A percentile compares a stretch with the other conserved stretches of the same genome.
Evolutionary conservation across 2,329 filamentous ascomycete species (phyloP).

Genomic region (Fusarium graminum): DNA sequence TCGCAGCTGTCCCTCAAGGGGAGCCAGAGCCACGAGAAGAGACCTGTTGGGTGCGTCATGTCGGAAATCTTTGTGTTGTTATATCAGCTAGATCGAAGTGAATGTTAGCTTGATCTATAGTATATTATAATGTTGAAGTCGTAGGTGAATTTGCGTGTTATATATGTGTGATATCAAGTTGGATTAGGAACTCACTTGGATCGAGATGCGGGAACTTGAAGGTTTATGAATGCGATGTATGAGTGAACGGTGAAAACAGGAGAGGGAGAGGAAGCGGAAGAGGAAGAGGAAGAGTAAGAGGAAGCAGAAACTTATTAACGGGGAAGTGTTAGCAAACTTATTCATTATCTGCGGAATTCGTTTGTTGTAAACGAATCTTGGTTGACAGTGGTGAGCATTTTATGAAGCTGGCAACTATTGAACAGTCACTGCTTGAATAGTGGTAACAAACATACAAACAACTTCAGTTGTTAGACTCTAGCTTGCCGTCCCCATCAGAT

Average conservation of each 20-base stretch:
- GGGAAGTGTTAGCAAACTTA: not conserved
- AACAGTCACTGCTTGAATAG: not conserved
- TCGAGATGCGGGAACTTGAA: not conserved
- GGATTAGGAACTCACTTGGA: slow-evolving; percentile 18
- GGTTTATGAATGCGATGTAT: slow-evolving; percentile 1
- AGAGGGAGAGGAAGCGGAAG: not conserved
- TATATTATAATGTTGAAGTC: not conserved
- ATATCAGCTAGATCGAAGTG: not conserved
- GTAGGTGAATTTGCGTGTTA: not conserved
- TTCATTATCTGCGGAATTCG: not conserved
- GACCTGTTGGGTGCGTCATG: slow-evolving; percentile 11
- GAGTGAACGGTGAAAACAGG: not conserved
- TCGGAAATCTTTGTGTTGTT: not conserved
- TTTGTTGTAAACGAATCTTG: slow-evolving; percentile 18
- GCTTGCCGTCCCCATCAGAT: not conserved
- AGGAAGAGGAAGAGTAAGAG: not conserved
- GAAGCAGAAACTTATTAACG: not conserved
- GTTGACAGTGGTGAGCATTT: slow-evolving; percentile 5
- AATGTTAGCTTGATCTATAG: slow-evolving; percentile 1
- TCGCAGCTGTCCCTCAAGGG: slow-evolving; percentile 20
- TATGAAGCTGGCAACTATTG: not conserved
- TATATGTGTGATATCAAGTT: not conserved
- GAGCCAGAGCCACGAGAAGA: slow-evolving; percentile 20
- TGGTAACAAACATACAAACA: not conserved
- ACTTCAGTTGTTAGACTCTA: not conserved